Evolutionary conservation across 1,284 basidiomycete genomes (phyloP), one percentile per base, ranked within the genome.

Genomic region (Clitocybe nebularis): DNA sequence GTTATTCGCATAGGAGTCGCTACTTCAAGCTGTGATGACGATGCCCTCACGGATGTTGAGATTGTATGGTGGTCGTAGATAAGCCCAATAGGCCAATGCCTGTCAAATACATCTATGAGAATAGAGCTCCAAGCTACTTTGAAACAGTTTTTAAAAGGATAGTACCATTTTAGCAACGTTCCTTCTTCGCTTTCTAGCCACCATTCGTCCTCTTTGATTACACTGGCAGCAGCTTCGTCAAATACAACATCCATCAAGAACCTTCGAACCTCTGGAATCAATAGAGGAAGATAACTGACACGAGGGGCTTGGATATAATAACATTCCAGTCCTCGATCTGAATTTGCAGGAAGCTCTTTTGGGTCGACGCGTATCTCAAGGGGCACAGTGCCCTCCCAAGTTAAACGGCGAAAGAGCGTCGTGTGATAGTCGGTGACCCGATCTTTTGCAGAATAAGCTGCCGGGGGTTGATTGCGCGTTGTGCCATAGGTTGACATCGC

Each of bases 81-180:
- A 33, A 96, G 74, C 26, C 94, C 93, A 48, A 97, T 81, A 25
- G 93, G 83, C 93, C 93, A 96, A 65, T 97, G 92, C 92, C 93
- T 96, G 44, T 16, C 11, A 20, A 33, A 14, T 21, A 19, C 20
- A 22, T 32, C 6, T n/a, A n/a, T n/a, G n/a, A n/a, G n/a, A n/a
- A 41, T 22, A 5, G 33, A 16, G 2, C 24, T 45, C 10, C 36
- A 30, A 5, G 28, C 23, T 6, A 40, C 20, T 41, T 10, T 29
- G 28, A 23, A 10, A 30, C 14, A n/a, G 17, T 36, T 17, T 41
- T 10, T 29, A 24, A 23, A 10, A 30, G 17, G 14, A 21, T 36
- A 39, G n/a, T 48, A 93, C 92, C 91, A 95, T 67, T 89, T 89
- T 59, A 89, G 75, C 50, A 82, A 64, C 20, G 70, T 77, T 36